Base-by-base conservation (phyloP, 495 filamentous ascomycete genomes). In the Penicillium pulvis region DNA sequence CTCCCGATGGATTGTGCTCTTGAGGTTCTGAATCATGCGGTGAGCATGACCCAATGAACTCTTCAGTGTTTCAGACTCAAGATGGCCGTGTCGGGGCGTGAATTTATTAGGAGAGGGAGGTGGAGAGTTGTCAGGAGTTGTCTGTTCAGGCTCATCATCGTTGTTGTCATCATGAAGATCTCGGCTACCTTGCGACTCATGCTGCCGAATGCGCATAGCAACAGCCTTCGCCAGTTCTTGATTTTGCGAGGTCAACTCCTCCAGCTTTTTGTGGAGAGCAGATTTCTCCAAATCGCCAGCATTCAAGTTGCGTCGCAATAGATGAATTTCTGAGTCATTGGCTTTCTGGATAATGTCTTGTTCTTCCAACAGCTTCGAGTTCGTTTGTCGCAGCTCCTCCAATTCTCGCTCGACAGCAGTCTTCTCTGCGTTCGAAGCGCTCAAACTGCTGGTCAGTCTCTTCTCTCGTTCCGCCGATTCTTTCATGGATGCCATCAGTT, bases 31-130 rank as follows among this genome's bases (percentile, higher is more conserved):
- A 53, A 98, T 97, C 83, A 96, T 95, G 47, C 92, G 84, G 66
- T 98, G 93, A 36, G 94, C 94, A 74, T 98, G 94, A 56, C 93
- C 88, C 31, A 97, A 79, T 19, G 92, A 96, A 49, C 91, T 96
- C 75, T 92, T 93, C 53, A 98, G 73, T 3, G 94, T 98, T 74
- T 98, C 94, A 0, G 92, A 89, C 71, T 98, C 95, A 3, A 98
- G 80, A 65, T 88, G 86, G 31, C 89, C 88, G 71, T 98, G 93
- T 16, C 94, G 84, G 17, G 92, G 93, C 5, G 92, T 95, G 49
- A 85, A 88, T 75, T 98, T 98, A 56, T 89, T 85, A 4, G 94
- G 94, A 1, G 93, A 97, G 30, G 87, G 85, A 6, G 93, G 93
- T 5, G 93, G 93, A 0, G 93, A 97, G 61, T 91, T 86, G 51